Evolutionary conservation across 108 stramenopile genomes (phyloP), one percentile per base, ranked within the genome.

Genomic region (Schizochytrium sp.): DNA sequence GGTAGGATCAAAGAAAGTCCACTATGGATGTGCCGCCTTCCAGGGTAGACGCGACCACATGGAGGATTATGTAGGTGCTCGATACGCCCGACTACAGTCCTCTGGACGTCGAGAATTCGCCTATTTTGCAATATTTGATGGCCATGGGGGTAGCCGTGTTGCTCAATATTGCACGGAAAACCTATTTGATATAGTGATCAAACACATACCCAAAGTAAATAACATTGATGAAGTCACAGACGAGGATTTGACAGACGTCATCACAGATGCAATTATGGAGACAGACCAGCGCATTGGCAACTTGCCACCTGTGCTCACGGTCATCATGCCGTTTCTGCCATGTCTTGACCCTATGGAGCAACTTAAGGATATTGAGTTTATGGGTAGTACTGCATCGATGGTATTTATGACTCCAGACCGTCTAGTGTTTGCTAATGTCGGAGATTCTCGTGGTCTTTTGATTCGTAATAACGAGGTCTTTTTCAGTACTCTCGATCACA

Each of bases 141-240:
- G 76, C 28, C 76, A 83, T 42, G 76, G 76, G 15, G 76, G 76
- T 38, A 83, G 76, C 76, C 76, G 53, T 40, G 76, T 83, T n/a
- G 76, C 76, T 10, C 50, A 83, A 53, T 83, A 47, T 53, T 83
- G 76, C 28, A 49, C 50, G 53, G 40, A 5, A 5, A 10, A 55
- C 47, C 47, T 83, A n/a, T 83, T 83, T 42, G 53, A 49, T 28
- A 3, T n/a, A 10, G 38, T 83, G 28, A 53, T 55, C 1, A 44
- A 69, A 44, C 64, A 44, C 64, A 44, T 69, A 7, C 38, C 76
- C 10, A 17, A 49, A 17, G 10, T 50, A 53, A 46, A 83, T 2
- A 47, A 83, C 3, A 83, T 83, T n/a, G 12, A 28, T 10, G 76
- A 83, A 0, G 40, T 83, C 10, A 53, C 38, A 17, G 55, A 83